A percentile compares a stretch with the other conserved stretches of the same genome.
Conservation (phyloP, 2,329 filamentous ascomycete genomes). For the Apiospora sp. region DNA sequence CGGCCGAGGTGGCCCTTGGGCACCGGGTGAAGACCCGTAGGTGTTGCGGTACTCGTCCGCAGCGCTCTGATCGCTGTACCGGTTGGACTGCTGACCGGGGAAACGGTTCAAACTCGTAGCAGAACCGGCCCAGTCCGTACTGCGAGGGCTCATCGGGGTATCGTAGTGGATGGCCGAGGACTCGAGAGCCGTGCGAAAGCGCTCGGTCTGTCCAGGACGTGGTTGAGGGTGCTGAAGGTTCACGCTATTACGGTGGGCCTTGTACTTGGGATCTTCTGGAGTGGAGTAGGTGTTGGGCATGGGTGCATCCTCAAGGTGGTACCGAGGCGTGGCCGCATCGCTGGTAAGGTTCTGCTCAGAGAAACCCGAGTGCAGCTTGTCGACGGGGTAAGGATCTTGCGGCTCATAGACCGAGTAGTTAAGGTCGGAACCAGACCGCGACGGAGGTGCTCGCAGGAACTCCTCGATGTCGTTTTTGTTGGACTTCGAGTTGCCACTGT, state of each 20-base stretch:
- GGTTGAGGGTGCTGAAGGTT: slow-evolving; percentile 84
- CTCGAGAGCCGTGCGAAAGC: slow-evolving; percentile 78
- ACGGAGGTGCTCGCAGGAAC: slow-evolving; percentile 65
- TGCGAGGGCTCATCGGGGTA: slow-evolving; percentile 65
- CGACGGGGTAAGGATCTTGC: slow-evolving; percentile 64
- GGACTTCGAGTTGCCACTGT: slow-evolving; percentile 60
- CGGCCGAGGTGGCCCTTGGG: slow-evolving; percentile 62
- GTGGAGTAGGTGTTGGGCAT: slow-evolving; percentile 63
- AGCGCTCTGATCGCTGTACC: slow-evolving; percentile 57
- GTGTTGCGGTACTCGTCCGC: slow-evolving; percentile 50
- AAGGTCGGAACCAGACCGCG: slow-evolving; percentile 80
- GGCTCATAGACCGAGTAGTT: slow-evolving; percentile 70
- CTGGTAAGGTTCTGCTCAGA: slow-evolving; percentile 58
- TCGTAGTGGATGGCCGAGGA: slow-evolving; percentile 75
- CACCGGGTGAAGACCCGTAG: slow-evolving; percentile 50
- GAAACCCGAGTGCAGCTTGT: slow-evolving; percentile 66
- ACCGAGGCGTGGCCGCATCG: slow-evolving; percentile 33
- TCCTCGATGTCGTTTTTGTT: slow-evolving; percentile 68
- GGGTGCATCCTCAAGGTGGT: slow-evolving; percentile 46
- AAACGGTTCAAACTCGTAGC: slow-evolving; percentile 65
- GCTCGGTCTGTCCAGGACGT: slow-evolving; percentile 74
- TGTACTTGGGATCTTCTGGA: slow-evolving; percentile 78
- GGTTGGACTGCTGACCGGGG: slow-evolving; percentile 52
- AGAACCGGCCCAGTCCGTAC: slow-evolving; percentile 69
- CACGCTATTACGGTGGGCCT: slow-evolving; percentile 80